Evolutionary conservation across 2,329 filamentous ascomycete genomes (phyloP).

Genomic region (Keithomyces neogunnii): DNA sequence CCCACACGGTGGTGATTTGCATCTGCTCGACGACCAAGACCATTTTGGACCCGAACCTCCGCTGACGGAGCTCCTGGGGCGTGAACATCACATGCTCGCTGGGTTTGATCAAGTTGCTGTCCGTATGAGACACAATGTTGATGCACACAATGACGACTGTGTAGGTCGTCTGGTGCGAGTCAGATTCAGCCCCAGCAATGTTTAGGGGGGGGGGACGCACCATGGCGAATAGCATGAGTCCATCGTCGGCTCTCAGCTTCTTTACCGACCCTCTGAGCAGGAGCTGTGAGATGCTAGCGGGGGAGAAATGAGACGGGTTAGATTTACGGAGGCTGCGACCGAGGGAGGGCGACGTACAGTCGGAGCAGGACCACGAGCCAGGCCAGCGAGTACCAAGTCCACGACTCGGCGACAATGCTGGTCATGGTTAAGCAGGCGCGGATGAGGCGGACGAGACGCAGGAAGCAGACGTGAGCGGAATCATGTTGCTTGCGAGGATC

Average conservation of each 20-base stretch:
- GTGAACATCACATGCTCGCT: conserved; percentile 34
- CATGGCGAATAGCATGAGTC: conserved; percentile 43
- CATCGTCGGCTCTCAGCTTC: conserved; percentile 46
- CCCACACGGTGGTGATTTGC: conserved; percentile 52
- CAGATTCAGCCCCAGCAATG: not conserved
- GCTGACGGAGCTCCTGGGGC: conserved; percentile 28
- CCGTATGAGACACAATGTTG: conserved; percentile 44
- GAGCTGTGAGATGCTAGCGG: conserved; percentile 26
- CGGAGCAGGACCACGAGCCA: conserved; percentile 27
- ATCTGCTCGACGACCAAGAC: conserved; percentile 53
- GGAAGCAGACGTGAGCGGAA: not conserved
- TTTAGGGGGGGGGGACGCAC: conserved; percentile 23
- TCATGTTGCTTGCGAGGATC: not conserved
- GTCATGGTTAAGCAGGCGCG: conserved; percentile 15
- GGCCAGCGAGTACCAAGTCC: conserved; percentile 34
- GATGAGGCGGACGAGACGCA: not conserved
- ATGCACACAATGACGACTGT: conserved; percentile 45
- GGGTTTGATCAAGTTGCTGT: conserved; percentile 50
- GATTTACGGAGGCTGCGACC: not conserved
- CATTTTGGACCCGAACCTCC: conserved; percentile 49
- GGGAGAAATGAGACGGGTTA: not conserved
- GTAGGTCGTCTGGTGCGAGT: conserved; percentile 30
- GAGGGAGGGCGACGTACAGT: conserved; percentile 23
- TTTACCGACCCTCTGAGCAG: conserved; percentile 33
- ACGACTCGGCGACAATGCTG: conserved; percentile 27